Evolutionary conservation across 257 asterid species (phyloP).

Genomic region (Solanum stenotomum): DNA sequence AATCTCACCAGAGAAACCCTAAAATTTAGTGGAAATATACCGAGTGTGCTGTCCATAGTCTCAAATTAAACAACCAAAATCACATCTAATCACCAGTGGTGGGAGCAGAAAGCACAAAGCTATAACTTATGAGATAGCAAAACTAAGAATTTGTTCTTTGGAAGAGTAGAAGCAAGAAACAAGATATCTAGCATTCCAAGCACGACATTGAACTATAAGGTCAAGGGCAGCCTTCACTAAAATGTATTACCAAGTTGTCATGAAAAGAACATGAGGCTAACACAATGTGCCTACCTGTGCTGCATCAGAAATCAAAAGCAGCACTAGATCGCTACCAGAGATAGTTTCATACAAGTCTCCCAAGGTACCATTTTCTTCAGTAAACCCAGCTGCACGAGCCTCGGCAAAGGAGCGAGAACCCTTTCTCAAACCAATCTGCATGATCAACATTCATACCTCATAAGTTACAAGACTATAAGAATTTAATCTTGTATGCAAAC

Average conservation of each 20-base stretch:
- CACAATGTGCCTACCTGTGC: slow-evolving; percentile 59
- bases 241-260: neutral
- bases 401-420: slow-evolving; percentile 87
- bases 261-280: neutral
- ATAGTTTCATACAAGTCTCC: slow-evolving; percentile 90
- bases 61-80: neutral
- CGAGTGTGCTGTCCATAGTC: neutral
- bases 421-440: slow-evolving; percentile 90
- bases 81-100: neutral
- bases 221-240: neutral
- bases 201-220: neutral
- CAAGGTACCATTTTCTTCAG: slow-evolving; percentile 82
- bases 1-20: neutral
- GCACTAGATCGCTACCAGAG: slow-evolving; percentile 75
- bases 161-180: neutral
- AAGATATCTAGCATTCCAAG: neutral
- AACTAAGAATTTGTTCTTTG: neutral
- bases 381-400: slow-evolving; percentile 85
- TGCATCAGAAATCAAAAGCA: slow-evolving; percentile 86
- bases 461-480: neutral
- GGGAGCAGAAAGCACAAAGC: neutral
- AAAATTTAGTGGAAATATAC: neutral
- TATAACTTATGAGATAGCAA: neutral
- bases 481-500: neutral
- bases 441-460: neutral